phyloP scores from a whole-genome alignment of 2,329 filamentous ascomycete genomes.

The Cordyceps pruinosa region DNA sequence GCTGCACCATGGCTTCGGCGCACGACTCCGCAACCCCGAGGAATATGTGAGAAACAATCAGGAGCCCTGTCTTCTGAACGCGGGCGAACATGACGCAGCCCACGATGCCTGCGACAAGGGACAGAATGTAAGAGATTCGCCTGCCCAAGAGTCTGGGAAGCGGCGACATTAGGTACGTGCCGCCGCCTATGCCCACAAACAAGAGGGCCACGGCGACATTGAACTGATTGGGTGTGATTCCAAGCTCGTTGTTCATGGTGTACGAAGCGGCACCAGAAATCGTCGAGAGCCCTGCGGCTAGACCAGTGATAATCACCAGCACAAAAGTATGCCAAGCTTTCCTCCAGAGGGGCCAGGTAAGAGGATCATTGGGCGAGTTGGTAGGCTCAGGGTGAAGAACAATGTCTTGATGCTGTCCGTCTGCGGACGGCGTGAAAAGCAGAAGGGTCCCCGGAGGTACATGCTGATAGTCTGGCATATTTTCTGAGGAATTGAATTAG shows the following conservation, averaged over 20 bases:
- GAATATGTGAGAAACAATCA: constrained; percentile 50
- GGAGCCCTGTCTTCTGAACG: constrained; percentile 35
- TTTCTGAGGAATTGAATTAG: neutral
- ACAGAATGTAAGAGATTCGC: constrained; percentile 47
- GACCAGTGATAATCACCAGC: constrained; percentile 45
- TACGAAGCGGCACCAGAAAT: constrained; percentile 45
- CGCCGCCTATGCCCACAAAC: constrained; percentile 50
- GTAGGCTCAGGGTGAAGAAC: constrained; percentile 48
- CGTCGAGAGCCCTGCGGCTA: constrained; percentile 51
- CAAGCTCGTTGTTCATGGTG: constrained; percentile 42
- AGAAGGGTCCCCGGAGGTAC: constrained; percentile 3
- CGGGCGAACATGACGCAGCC: constrained; percentile 49
- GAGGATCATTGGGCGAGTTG: constrained; percentile 43
- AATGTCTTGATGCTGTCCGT: constrained; percentile 33
- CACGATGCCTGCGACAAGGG: constrained; percentile 40
- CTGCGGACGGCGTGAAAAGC: neutral
- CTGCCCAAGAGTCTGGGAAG: constrained; percentile 48
- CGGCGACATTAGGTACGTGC: constrained; percentile 45
- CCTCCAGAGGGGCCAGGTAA: constrained; percentile 42
- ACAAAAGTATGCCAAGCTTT: constrained; percentile 45
- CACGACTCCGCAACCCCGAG: constrained; percentile 51
- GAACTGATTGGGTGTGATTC: constrained; percentile 44
- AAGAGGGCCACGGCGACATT: constrained; percentile 52
- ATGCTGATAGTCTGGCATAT: neutral
- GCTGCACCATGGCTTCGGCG: constrained; percentile 48